Conservation (phyloP, 2,329 filamentous ascomycete species). For the Alternaria dauci region DNA sequence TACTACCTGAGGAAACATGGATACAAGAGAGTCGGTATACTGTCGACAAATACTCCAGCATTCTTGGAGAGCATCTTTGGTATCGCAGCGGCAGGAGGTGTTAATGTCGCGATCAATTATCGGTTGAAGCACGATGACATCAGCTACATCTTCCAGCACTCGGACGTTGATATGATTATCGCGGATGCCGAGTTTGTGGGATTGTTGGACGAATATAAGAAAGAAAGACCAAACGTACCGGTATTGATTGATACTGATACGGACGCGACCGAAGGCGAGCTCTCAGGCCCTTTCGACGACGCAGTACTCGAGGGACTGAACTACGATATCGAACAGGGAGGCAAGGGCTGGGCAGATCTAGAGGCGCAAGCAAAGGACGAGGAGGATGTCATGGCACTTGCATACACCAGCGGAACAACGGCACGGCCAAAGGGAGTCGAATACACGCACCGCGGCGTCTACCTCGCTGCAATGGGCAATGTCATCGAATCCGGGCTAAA, state of each 20-base stretch:
- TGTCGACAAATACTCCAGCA: conserved; percentile 91
- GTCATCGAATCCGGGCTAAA: conserved; percentile 90
- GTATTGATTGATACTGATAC: conserved; percentile 87
- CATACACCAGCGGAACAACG: conserved; percentile 94
- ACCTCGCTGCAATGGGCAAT: conserved; percentile 85
- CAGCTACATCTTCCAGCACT: conserved; percentile 86
- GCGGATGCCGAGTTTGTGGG: conserved; percentile 81
- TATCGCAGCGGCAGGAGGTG: conserved; percentile 79
- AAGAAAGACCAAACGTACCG: conserved; percentile 68
- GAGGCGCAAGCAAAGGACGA: conserved; percentile 76
- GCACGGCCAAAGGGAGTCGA: conserved; percentile 91
- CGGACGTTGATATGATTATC: conserved; percentile 86
- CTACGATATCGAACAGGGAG: conserved; percentile 72
- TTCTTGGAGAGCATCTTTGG: conserved; percentile 92
- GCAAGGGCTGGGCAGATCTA: conserved; percentile 78
- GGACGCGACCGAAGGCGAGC: conserved; percentile 75
- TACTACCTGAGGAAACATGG: conserved; percentile 83
- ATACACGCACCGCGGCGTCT: conserved; percentile 87
- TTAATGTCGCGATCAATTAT: conserved; percentile 79
- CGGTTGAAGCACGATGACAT: conserved; percentile 85
- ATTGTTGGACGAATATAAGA: conserved; percentile 73
- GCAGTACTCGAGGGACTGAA: conserved; percentile 81
- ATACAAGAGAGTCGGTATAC: conserved; percentile 80
- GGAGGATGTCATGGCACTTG: conserved; percentile 82
- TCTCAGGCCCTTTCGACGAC: conserved; percentile 82